These are phyloP conservation scores for Prunella vulgaris DNA, from an alignment of 257 asterid genomes.

Conservation along the genomic window DNA sequence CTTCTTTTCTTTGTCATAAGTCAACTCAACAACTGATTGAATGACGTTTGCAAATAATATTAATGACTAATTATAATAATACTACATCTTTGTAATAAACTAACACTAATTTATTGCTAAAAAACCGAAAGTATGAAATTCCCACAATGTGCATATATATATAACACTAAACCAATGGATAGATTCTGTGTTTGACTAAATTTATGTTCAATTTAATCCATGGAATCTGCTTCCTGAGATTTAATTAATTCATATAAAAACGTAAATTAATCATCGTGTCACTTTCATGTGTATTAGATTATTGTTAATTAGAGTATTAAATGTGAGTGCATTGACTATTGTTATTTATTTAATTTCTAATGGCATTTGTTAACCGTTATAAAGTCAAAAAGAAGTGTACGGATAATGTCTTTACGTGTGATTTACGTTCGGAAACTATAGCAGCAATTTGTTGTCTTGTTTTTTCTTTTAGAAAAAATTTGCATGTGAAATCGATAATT, in stretches of 20 bases:
- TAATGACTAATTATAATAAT: background rate
- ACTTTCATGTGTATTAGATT: constrained; percentile 1
- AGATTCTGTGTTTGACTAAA: constrained; percentile 55
- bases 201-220: constrained; percentile 1
- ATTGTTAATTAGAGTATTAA: background rate
- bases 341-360: background rate
- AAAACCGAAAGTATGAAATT: constrained; percentile 16
- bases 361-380: constrained; percentile 3
- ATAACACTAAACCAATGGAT: constrained; percentile 24
- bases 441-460: too few relatives aligned
- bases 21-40: constrained; percentile 30
- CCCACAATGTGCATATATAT: constrained; percentile 13
- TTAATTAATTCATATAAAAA: constrained; percentile 11
- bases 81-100: too few relatives aligned
- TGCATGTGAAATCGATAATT: too few relatives aligned
- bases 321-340: constrained; percentile 26
- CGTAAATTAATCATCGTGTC: constrained; percentile 16
- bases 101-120: background rate
- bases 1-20: constrained; percentile 16
- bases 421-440: too few relatives aligned
- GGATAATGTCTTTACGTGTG: background rate
- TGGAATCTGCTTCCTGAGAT: constrained; percentile 18
- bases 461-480: too few relatives aligned
- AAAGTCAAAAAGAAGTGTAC: constrained; percentile 19
- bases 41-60: background rate